These are phyloP conservation scores for Solanum appendiculatum DNA, from an alignment of 257 asterid genomes.

Conservation along the genomic window DNA sequence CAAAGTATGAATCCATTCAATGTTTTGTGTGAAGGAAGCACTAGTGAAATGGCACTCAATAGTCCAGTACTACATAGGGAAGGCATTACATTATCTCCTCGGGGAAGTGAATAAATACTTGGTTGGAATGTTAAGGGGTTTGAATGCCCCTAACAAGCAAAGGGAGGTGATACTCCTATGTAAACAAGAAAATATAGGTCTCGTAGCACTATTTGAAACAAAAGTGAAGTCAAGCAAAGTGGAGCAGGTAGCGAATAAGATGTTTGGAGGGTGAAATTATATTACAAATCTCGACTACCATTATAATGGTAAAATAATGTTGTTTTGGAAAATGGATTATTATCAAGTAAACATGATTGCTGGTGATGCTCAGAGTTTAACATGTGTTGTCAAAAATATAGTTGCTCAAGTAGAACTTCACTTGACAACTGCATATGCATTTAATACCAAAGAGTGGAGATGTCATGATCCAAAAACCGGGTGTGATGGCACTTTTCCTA, in stretches of 20 bases:
- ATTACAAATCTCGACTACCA: background rate
- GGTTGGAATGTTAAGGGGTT: background rate
- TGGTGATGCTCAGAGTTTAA: background rate
- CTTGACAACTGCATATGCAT: background rate
- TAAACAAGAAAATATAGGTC: background rate
- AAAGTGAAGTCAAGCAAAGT: background rate
- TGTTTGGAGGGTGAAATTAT: background rate
- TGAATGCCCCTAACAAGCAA: background rate
- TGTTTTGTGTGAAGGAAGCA: background rate
- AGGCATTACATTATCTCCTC: background rate
- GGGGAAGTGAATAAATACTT: background rate
- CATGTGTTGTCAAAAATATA: background rate
- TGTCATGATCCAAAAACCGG: too few relatives aligned
- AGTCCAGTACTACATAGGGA: background rate
- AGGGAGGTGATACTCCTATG: background rate
- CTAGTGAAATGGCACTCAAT: background rate
- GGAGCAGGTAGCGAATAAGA: too few relatives aligned
- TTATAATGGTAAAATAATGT: background rate
- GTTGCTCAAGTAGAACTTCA: background rate
- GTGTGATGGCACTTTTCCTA: too few relatives aligned
- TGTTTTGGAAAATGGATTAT: background rate
- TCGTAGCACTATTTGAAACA: background rate
- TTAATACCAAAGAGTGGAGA: background rate
- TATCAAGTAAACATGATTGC: background rate
- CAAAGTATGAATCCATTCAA: background rate